These are phyloP conservation scores for Dinochytrium kinnereticum DNA, from an alignment of 371 early-diverging fungal genomes.

Conservation along the genomic window DNA sequence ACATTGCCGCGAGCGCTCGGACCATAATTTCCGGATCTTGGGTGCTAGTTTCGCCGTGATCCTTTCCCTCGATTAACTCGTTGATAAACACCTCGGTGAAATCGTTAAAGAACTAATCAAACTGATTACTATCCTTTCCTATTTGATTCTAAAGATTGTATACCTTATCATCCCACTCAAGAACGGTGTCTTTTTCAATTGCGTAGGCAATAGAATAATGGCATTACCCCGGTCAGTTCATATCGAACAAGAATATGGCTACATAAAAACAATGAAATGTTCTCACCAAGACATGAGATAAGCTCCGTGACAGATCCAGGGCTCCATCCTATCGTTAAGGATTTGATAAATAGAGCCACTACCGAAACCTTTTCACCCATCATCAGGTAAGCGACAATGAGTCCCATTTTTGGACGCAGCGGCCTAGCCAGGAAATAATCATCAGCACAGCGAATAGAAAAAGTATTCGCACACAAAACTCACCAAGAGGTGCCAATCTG, in stretches of 20 bases:
- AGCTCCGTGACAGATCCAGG: slow-evolving; percentile 28
- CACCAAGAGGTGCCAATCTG: slow-evolving; percentile 29
- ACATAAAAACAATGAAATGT: no score
- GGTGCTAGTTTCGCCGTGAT: slow-evolving; percentile 18
- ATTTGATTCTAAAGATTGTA: not conserved
- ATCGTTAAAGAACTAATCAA: slow-evolving; percentile 24
- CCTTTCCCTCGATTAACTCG: slow-evolving; percentile 26
- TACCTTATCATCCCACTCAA: slow-evolving; percentile 38
- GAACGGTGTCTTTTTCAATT: slow-evolving; percentile 35
- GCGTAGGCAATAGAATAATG: no score
- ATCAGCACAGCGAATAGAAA: not conserved
- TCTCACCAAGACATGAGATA: slow-evolving; percentile 38
- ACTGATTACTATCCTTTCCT: not conserved
- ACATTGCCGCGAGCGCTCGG: slow-evolving; percentile 27
- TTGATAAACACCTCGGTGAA: slow-evolving; percentile 30
- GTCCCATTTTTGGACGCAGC: slow-evolving; percentile 38
- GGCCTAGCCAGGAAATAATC: slow-evolving; percentile 20
- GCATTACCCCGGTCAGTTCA: no score
- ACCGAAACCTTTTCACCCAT: slow-evolving; percentile 35
- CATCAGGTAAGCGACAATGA: slow-evolving; percentile 43
- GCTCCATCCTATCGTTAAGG: slow-evolving; percentile 37
- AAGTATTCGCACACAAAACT: not conserved
- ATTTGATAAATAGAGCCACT: slow-evolving; percentile 40
- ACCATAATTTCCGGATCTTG: slow-evolving; percentile 29
- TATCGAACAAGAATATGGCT: no score